Conservation (phyloP, 2,329 filamentous ascomycete species). For the Ophidiomyces ophidiicola region DNA sequence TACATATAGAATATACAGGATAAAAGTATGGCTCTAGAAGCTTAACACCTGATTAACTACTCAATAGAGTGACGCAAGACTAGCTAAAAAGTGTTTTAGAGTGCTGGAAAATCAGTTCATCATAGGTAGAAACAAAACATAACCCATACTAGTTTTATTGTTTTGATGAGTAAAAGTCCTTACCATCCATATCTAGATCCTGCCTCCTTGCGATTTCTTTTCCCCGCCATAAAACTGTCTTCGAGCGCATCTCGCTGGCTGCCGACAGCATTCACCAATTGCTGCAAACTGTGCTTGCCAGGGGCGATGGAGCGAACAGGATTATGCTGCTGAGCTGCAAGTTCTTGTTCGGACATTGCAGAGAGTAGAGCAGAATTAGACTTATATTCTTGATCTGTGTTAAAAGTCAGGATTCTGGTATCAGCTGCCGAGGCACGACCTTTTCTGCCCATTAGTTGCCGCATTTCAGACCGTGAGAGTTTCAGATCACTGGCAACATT, state of each 20-base stretch:
- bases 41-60: too few relatives aligned
- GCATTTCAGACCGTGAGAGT: constrained; percentile 60
- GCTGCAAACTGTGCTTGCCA: constrained; percentile 78
- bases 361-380: constrained; percentile 68
- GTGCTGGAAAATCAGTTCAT: too few relatives aligned
- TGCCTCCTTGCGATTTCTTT: constrained; percentile 67
- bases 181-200: constrained; percentile 75
- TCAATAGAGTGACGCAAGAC: background rate
- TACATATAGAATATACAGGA: too few relatives aligned
- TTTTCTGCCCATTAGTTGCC: constrained; percentile 72
- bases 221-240: constrained; percentile 77
- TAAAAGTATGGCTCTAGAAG: too few relatives aligned
- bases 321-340: constrained; percentile 52
- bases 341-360: constrained; percentile 47
- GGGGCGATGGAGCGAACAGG: constrained; percentile 71
- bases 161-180: constrained; percentile 7
- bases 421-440: constrained; percentile 30
- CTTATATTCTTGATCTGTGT: constrained; percentile 75
- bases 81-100: too few relatives aligned
- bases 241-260: constrained; percentile 78
- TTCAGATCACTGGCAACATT: constrained; percentile 66
- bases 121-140: too few relatives aligned
- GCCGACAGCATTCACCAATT: constrained; percentile 71
- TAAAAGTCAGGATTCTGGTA: constrained; percentile 69
- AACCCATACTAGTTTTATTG: too few relatives aligned